Conservation (phyloP, 2,329 filamentous ascomycete species). For the Alternaria consortialis region DNA sequence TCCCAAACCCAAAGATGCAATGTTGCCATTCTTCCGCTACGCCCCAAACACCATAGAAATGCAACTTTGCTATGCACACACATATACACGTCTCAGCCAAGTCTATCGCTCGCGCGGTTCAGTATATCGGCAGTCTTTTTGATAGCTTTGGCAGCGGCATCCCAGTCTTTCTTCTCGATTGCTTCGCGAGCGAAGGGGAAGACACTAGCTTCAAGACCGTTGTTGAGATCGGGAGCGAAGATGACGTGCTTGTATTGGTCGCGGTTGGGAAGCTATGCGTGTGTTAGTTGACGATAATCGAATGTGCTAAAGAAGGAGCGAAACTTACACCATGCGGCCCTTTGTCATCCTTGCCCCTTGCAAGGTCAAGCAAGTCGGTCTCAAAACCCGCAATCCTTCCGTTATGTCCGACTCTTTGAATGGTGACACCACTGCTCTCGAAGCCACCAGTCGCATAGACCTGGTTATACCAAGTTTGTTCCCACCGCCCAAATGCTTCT, state of each 20-base stretch:
- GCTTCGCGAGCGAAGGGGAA: slow-evolving; percentile 90
- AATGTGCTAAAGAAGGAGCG: background rate
- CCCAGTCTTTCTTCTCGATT: slow-evolving; percentile 76
- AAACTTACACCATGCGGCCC: slow-evolving; percentile 68
- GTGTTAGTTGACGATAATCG: background rate
- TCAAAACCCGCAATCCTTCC: slow-evolving; percentile 82
- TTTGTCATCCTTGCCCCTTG: slow-evolving; percentile 58
- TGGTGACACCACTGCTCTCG: slow-evolving; percentile 74
- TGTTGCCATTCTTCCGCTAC: background rate
- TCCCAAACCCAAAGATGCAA: background rate
- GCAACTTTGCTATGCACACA: slow-evolving; percentile 4
- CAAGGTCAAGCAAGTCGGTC: slow-evolving; percentile 79
- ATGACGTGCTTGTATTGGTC: slow-evolving; percentile 94
- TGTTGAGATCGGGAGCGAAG: slow-evolving; percentile 84
- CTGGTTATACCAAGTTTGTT: slow-evolving; percentile 76
- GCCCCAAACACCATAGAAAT: slow-evolving; percentile 4
- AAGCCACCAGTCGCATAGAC: slow-evolving; percentile 77
- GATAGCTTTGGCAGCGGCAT: slow-evolving; percentile 71
- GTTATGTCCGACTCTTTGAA: slow-evolving; percentile 79
- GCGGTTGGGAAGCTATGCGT: slow-evolving; percentile 71
- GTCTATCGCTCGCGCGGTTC: slow-evolving; percentile 64
- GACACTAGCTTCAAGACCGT: slow-evolving; percentile 68
- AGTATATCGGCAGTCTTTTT: slow-evolving; percentile 76
- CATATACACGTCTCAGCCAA: slow-evolving; percentile 34
- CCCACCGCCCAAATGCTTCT: slow-evolving; percentile 76